These are phyloP conservation scores for Epichloe coenophiala DNA, from an alignment of 2,329 filamentous ascomycete species.

Conservation along the genomic window DNA sequence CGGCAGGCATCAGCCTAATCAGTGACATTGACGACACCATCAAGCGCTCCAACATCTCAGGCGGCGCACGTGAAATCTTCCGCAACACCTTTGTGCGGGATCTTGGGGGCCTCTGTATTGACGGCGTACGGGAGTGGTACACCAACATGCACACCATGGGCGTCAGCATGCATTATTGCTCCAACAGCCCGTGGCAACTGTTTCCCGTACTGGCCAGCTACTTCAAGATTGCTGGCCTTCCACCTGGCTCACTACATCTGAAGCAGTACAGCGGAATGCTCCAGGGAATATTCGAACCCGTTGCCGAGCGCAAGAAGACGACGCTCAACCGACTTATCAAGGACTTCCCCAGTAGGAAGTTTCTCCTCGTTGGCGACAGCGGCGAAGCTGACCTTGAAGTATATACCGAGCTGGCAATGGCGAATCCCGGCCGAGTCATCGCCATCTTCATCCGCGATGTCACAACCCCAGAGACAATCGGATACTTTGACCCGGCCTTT, in stretches of 20 bases:
- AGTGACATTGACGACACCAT: constrained; percentile 97
- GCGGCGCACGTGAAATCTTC: constrained; percentile 86
- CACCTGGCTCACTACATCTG: constrained; percentile 79
- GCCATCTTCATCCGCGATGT: constrained; percentile 93
- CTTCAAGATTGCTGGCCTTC: constrained; percentile 68
- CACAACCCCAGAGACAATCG: constrained; percentile 57
- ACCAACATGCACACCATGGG: constrained; percentile 61
- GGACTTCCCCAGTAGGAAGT: constrained; percentile 82
- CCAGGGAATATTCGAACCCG: constrained; percentile 94
- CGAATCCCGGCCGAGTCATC: constrained; percentile 69
- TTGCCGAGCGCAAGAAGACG: constrained; percentile 84
- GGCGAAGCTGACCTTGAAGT: constrained; percentile 95
- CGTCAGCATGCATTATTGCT: constrained; percentile 89
- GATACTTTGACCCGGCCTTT: constrained; percentile 61
- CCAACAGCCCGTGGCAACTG: constrained; percentile 98
- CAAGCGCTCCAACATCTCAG: constrained; percentile 83
- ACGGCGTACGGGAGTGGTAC: constrained; percentile 88
- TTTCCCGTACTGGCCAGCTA: constrained; percentile 81
- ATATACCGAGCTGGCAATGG: constrained; percentile 82
- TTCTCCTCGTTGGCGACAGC: constrained; percentile 87
- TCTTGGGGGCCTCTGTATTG: constrained; percentile 64
- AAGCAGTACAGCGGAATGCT: constrained; percentile 97
- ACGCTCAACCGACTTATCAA: constrained; percentile 72
- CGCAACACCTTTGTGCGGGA: constrained; percentile 91
- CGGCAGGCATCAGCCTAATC: constrained; percentile 76